Base-by-base conservation (phyloP, 176 grass and related monocot species). In the Musa beccarii region DNA sequence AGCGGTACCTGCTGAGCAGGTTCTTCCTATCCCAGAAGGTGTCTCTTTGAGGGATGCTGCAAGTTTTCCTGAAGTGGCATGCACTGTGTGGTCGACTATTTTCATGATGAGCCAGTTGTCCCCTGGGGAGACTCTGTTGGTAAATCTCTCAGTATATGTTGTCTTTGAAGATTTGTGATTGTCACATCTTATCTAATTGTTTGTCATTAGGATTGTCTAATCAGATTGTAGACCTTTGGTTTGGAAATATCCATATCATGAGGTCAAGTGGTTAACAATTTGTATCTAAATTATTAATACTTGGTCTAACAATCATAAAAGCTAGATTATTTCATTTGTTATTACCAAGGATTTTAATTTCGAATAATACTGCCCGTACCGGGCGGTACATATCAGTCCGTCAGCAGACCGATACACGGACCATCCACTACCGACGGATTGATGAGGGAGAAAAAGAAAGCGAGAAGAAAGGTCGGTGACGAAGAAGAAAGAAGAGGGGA, bases 51-150 rank as follows among this genome's bases (percentile, higher is more conserved):
- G 52, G 64, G 90, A 98, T 73, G 94, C 94, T 0, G 80, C 90
- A 23, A 55, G 86, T 62, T 80, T 98, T 59, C 78, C 88, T 0
- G 94, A 98, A 83, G 94, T 98, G 14, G 88, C 82, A 9, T 91
- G 88, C 79, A 98, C 94, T 0, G 90, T 91, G 23, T 93, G 94
- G 94, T 98, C 90, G 10, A 98, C 90, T 54, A 84, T 98, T 10
- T 98, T 98, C 79, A 89, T 98, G 94, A 93, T 54, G 19, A 93
- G 90, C 64, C 84, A 86, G 11, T 83, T 93, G 72, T 91, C 88
- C n/a, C 65, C 88, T 1, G 84, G 88, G 0, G 94, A 98, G 83
- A 91, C 88, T 0, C 87, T 98, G 49, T 86, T 98, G 17, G 94
- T 93, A 86, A 81, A 83, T 51, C 10, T 1, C 34, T 12, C 53